Evolutionary conservation across 2,329 filamentous ascomycete species (phyloP).

Genomic region (Didymella sp.): DNA sequence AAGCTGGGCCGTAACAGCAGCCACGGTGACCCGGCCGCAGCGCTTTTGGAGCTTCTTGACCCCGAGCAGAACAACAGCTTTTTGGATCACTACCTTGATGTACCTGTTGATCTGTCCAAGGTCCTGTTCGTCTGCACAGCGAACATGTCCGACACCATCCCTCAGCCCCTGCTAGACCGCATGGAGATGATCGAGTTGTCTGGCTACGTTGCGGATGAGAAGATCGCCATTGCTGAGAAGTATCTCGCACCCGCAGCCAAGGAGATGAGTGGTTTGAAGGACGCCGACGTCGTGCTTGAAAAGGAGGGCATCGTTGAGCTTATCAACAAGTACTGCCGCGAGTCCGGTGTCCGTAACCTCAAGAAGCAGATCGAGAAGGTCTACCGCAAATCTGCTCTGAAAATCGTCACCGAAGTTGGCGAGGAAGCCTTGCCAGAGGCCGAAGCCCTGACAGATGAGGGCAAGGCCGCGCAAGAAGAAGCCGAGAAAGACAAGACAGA

Average conservation of each 20-base stretch:
- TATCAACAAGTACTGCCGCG: slow-evolving; percentile 97
- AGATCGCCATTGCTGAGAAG: slow-evolving; percentile 95
- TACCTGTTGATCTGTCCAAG: slow-evolving; percentile 95
- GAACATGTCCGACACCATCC: slow-evolving; percentile 98
- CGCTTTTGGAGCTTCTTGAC: slow-evolving; percentile 89
- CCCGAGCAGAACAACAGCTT: slow-evolving; percentile 98
- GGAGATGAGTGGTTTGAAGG: slow-evolving; percentile 86
- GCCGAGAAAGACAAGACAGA: slow-evolving; percentile 70
- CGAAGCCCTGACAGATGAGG: slow-evolving; percentile 82
- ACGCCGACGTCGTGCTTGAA: slow-evolving; percentile 86
- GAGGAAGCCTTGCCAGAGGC: slow-evolving; percentile 83
- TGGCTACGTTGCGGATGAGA: slow-evolving; percentile 96
- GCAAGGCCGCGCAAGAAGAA: slow-evolving; percentile 77
- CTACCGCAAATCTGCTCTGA: slow-evolving; percentile 94
- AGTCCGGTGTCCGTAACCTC: slow-evolving; percentile 94
- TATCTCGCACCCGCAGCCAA: slow-evolving; percentile 96
- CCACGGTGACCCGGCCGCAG: slow-evolving; percentile 87
- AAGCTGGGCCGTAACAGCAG: slow-evolving; percentile 97
- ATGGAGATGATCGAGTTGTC: slow-evolving; percentile 98
- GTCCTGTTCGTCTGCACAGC: slow-evolving; percentile 98
- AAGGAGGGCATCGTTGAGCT: slow-evolving; percentile 92
- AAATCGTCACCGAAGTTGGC: slow-evolving; percentile 94
- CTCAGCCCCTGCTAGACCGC: slow-evolving; percentile 87
- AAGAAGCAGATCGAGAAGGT: slow-evolving; percentile 99
- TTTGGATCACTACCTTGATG: slow-evolving; percentile 98